Evolutionary conservation across 805 yeast species (phyloP), one percentile per base, ranked within the genome.

Genomic region (Wickerhamomyces hampshirensis): DNA sequence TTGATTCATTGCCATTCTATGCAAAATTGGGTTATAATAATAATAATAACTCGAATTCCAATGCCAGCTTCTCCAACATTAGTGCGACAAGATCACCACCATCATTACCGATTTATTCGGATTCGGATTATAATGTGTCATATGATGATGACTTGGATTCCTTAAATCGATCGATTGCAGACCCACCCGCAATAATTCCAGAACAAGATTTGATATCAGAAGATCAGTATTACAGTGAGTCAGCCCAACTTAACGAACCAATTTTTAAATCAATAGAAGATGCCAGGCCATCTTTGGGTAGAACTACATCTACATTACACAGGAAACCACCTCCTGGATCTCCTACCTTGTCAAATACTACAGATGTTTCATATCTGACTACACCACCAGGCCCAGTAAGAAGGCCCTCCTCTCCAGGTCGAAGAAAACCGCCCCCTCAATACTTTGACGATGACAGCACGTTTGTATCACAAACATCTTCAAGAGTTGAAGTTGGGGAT

Each of bases 261-360:
- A n/a, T n/a, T n/a, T n/a, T n/a, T n/a, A n/a, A n/a, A n/a, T n/a
- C n/a, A n/a, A n/a, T n/a, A n/a, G n/a, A n/a, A n/a, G n/a, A n/a
- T n/a, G n/a, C n/a, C n/a, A n/a, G n/a, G n/a, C n/a, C n/a, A n/a
- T n/a, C n/a, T n/a, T n/a, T n/a, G n/a, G n/a, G n/a, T n/a, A n/a
- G n/a, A n/a, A n/a, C n/a, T n/a, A n/a, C n/a, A n/a, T n/a, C n/a
- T n/a, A n/a, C n/a, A n/a, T 42, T 39, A 21, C 15, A 17, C 6
- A 38, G 56, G 21, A 53, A 53, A 28, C 52, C 58, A 17, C 58
- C 57, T 16, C 57, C 55, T 19, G 30, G 11, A 3, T 41, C 54
- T 0, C 55, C 55, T n/a, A 18, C 28, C 3, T 6, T 29, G 8
- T 5, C 33, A 28, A 5, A 17, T 31, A 7, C 32, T 37, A 14